phyloP scores from a whole-genome alignment of 805 yeast species.

The Sungouiella blattae region DNA sequence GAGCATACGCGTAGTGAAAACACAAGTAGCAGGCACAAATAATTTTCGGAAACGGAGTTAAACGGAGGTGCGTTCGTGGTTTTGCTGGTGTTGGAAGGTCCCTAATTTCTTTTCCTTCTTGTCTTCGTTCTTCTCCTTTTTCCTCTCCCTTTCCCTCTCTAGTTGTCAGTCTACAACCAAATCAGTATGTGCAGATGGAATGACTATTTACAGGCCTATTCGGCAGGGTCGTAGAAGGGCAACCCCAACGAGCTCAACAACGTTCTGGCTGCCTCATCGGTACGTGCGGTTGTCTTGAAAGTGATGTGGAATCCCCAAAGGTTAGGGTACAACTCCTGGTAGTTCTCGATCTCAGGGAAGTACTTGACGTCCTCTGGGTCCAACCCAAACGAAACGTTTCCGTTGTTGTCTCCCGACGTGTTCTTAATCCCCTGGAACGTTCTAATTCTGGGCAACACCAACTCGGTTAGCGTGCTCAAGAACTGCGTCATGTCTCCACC shows the following conservation, averaged over 20 bases:
- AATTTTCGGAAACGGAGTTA: too few species aligned
- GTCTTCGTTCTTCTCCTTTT: not conserved
- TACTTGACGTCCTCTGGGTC: constrained; percentile 68
- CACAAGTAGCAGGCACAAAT: too few species aligned
- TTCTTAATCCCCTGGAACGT: constrained; percentile 77
- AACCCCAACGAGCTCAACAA: constrained; percentile 77
- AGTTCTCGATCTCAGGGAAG: constrained; percentile 92
- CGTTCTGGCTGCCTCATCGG: constrained; percentile 85
- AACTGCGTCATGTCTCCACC: constrained; percentile 88
- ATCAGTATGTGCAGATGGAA: not conserved
- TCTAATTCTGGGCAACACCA: constrained; percentile 90
- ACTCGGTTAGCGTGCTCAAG: constrained; percentile 78
- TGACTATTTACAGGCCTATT: not conserved
- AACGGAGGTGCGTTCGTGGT: too few species aligned
- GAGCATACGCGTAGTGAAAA: too few species aligned
- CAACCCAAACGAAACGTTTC: constrained; percentile 83
- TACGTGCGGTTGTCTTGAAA: constrained; percentile 83
- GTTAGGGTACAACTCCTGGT: constrained; percentile 84
- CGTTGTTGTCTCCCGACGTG: constrained; percentile 77
- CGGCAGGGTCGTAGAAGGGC: constrained; percentile 51
- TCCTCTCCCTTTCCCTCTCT: not conserved
- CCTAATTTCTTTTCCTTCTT: too few species aligned
- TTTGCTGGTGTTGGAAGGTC: too few species aligned
- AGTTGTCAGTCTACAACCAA: not conserved
- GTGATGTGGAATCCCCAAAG: constrained; percentile 84